phyloP scores from a whole-genome alignment of 164 flowering plant genomes.

The Macadamia tetraphylla region DNA sequence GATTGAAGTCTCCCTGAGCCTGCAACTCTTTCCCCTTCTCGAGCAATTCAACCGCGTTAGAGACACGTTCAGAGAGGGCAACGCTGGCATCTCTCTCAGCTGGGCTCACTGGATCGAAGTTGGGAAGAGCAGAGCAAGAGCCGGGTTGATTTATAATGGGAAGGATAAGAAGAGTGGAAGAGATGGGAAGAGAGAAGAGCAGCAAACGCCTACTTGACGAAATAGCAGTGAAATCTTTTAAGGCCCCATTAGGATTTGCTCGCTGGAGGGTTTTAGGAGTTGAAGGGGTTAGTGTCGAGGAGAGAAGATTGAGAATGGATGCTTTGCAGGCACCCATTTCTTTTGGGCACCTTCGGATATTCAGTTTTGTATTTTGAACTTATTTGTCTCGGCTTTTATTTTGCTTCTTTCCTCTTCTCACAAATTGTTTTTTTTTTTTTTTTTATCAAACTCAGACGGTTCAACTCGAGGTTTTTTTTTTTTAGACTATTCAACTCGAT shows the following conservation, averaged over 20 bases:
- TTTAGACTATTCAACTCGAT: no score
- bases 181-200: conserved; percentile 28
- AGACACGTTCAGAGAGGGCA: conserved; percentile 27
- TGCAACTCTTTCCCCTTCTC: conserved; percentile 60
- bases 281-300: background rate
- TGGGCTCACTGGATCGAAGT: conserved; percentile 40
- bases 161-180: conserved; percentile 13
- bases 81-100: conserved; percentile 44
- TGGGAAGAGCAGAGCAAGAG: conserved; percentile 16
- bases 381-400: background rate
- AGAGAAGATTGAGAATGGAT: background rate
- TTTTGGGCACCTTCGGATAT: background rate
- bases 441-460: no score
- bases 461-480: no score
- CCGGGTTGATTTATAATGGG: conserved; percentile 2
- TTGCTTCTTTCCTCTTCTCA: no score
- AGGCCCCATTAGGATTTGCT: background rate
- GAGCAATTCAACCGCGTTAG: conserved; percentile 44
- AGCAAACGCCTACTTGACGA: conserved; percentile 26
- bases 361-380: background rate
- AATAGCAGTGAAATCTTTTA: background rate
- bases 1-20: conserved; percentile 52
- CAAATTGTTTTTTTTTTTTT: no score
- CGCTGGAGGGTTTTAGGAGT: background rate
- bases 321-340: background rate